phyloP scores from a whole-genome alignment of 345 rosid species.

The Pelargonium nanum region DNA sequence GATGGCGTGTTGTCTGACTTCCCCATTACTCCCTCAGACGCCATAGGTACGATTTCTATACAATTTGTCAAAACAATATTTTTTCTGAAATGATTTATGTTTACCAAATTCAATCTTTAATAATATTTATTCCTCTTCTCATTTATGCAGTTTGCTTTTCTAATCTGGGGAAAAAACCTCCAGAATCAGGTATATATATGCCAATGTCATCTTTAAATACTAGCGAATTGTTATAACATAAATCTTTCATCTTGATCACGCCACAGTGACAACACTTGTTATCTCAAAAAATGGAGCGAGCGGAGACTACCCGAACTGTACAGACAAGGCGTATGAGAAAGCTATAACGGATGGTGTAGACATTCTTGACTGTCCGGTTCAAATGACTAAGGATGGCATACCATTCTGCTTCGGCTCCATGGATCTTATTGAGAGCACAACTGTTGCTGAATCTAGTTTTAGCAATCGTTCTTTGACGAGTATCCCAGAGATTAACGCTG shows the following conservation, averaged over 20 bases:
- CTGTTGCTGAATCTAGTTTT: conserved; percentile 30
- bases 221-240: not conserved
- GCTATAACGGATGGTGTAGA: conserved; percentile 72
- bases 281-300: conserved; percentile 83
- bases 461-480: conserved; percentile 21
- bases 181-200: conserved; percentile 38
- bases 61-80: too few relatives aligned
- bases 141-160: too few relatives aligned
- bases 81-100: too few relatives aligned
- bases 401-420: conserved; percentile 58
- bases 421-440: conserved; percentile 48
- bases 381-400: conserved; percentile 59
- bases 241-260: conserved; percentile 12
- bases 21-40: conserved; percentile 66
- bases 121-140: not conserved
- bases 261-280: conserved; percentile 37
- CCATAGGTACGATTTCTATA: conserved; percentile 33
- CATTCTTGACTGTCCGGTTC: conserved; percentile 76
- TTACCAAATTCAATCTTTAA: conserved; percentile 5
- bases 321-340: conserved; percentile 57
- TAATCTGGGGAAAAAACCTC: conserved; percentile 43
- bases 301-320: conserved; percentile 83
- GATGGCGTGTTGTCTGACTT: conserved; percentile 86
- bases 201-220: not conserved
- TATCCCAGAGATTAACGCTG: conserved; percentile 31